phyloP scores from a whole-genome alignment of 2,329 filamentous ascomycete species.

The Neonectria hederae region DNA sequence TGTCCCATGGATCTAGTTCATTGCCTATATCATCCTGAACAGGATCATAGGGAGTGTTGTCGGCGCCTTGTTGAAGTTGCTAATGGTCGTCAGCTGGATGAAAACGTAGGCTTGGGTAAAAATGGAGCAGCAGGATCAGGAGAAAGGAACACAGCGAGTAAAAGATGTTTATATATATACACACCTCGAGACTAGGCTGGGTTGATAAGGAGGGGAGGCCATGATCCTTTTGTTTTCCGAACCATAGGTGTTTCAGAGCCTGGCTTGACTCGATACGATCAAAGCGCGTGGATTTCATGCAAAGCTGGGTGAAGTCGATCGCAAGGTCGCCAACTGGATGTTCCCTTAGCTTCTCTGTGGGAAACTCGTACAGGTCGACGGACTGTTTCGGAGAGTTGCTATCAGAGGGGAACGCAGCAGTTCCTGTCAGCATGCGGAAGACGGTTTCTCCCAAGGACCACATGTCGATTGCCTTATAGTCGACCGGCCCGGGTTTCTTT shows the following conservation, averaged over 20 bases:
- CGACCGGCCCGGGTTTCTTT: background rate
- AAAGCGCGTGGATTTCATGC: background rate
- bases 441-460: slow-evolving; percentile 37
- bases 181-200: background rate
- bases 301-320: background rate
- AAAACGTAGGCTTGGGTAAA: background rate
- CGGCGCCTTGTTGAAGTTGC: too few relatives aligned
- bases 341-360: background rate
- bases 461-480: slow-evolving; percentile 33
- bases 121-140: too few relatives aligned
- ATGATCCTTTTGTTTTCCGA: background rate
- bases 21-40: too few relatives aligned
- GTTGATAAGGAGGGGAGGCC: too few relatives aligned
- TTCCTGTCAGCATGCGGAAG: slow-evolving; percentile 23
- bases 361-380: background rate
- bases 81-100: too few relatives aligned
- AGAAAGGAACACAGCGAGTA: background rate
- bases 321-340: background rate
- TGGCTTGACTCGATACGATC: background rate
- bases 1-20: background rate
- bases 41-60: too few relatives aligned
- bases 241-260: background rate
- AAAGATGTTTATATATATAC: background rate
- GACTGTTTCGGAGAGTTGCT: background rate
- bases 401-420: background rate